Percentiles rank a stretch among this genome's conserved stretches.
Evolutionary conservation across 345 rosid species (phyloP).

Genomic region (Carallia brachiata): DNA sequence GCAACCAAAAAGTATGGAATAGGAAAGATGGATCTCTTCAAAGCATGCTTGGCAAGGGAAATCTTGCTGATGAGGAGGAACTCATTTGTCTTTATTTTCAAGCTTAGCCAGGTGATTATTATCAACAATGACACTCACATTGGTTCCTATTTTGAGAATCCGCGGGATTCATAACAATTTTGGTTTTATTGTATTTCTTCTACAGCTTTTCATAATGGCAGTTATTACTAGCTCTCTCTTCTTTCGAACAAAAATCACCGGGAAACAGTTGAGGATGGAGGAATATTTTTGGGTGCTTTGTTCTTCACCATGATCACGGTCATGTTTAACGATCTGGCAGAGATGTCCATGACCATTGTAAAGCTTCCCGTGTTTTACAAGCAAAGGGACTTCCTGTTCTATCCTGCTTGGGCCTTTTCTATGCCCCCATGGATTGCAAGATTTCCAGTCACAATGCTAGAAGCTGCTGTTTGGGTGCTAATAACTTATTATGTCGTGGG

Average conservation of each 20-base stretch:
- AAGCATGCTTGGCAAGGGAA: conserved; percentile 49
- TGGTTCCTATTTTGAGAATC: not conserved
- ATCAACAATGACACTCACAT: not conserved
- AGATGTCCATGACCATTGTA: conserved; percentile 64
- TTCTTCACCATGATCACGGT: conserved; percentile 48
- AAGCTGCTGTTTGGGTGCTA: conserved; percentile 59
- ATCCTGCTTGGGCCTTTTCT: conserved; percentile 77
- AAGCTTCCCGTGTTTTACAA: conserved; percentile 88
- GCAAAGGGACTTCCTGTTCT: conserved; percentile 69
- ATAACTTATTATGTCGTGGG: conserved; percentile 68
- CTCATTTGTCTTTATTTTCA: conserved; percentile 42
- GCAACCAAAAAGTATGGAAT: conserved; percentile 42
- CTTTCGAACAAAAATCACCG: conserved; percentile 30
- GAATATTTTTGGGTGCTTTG: conserved; percentile 53
- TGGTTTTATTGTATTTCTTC: not conserved
- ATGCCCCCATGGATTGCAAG: conserved; percentile 77
- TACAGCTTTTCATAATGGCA: conserved; percentile 32
- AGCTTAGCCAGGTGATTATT: conserved; percentile 43
- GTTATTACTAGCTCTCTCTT: conserved; percentile 23
- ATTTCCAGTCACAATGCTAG: conserved; percentile 61
- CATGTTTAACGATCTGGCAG: conserved; percentile 73
- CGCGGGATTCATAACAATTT: not conserved
- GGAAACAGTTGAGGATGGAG: conserved; percentile 44
- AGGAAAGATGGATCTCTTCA: conserved; percentile 40
- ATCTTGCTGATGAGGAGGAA: conserved; percentile 55